Conservation (phyloP, 805 yeast genomes). For the Lachancea cidri region DNA sequence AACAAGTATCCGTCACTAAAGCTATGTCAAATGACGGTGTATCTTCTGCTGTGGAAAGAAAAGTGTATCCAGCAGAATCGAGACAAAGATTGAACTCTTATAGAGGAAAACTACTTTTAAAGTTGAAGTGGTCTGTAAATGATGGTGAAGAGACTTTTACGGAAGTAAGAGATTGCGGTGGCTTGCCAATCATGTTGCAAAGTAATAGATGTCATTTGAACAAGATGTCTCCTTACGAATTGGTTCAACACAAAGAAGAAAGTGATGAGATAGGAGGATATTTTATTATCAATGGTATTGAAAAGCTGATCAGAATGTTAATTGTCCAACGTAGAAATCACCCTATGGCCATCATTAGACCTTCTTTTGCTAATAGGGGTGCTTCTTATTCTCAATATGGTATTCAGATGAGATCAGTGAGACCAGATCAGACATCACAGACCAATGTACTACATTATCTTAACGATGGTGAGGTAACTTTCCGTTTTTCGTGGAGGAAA, state of each 20-base stretch:
- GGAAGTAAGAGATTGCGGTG: slow-evolving; percentile 88
- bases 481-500: slow-evolving; percentile 95
- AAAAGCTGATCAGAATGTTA: slow-evolving; percentile 92
- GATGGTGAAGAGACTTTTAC: slow-evolving; percentile 70
- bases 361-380: slow-evolving; percentile 92
- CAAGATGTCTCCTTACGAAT: slow-evolving; percentile 72
- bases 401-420: slow-evolving; percentile 87
- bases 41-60: slow-evolving; percentile 65
- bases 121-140: slow-evolving; percentile 81
- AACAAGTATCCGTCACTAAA: slow-evolving; percentile 78
- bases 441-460: slow-evolving; percentile 95
- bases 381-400: slow-evolving; percentile 83
- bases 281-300: slow-evolving; percentile 94
- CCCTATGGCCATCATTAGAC: slow-evolving; percentile 96
- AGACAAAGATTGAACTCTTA: slow-evolving; percentile 87
- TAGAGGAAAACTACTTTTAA: slow-evolving; percentile 70
- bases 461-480: slow-evolving; percentile 92
- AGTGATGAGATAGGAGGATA: slow-evolving; percentile 96
- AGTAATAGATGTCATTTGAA: slow-evolving; percentile 90
- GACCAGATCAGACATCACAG: slow-evolving; percentile 97
- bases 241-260: slow-evolving; percentile 79
- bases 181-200: slow-evolving; percentile 84
- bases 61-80: slow-evolving; percentile 78
- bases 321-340: slow-evolving; percentile 97
- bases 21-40: slow-evolving; percentile 58